Percentiles rank a stretch among this genome's conserved stretches.
Conservation (phyloP, 371 early-diverging fungal genomes). For the Apophysomyces sp. region DNA sequence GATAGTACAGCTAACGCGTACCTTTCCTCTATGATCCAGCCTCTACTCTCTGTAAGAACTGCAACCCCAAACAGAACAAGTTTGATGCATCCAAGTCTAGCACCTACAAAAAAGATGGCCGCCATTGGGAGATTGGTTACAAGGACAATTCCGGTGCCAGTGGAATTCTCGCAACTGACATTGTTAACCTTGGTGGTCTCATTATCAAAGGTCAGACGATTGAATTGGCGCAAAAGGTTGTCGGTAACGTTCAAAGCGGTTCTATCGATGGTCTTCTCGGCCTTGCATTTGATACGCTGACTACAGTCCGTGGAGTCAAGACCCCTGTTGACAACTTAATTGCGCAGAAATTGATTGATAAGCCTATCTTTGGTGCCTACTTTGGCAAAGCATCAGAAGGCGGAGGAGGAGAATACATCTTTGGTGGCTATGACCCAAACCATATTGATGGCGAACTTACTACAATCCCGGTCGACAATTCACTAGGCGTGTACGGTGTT, state of each 20-base stretch:
- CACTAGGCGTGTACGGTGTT: constrained; percentile 21
- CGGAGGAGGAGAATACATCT: constrained; percentile 36
- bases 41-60: constrained; percentile 17
- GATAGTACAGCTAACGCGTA: too few species aligned
- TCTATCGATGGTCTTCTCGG: constrained; percentile 44
- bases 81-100: constrained; percentile 34
- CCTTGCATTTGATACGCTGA: constrained; percentile 35
- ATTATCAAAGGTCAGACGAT: constrained; percentile 33
- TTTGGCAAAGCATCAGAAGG: constrained; percentile 20
- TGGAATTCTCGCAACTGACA: constrained; percentile 39
- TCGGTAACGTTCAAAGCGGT: constrained; percentile 20
- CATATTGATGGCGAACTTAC: constrained; percentile 20
- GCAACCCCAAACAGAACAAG: constrained; percentile 22
- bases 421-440: constrained; percentile 28
- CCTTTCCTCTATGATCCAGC: too few species aligned
- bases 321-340: constrained; percentile 30
- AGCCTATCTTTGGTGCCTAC: constrained; percentile 30
- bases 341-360: constrained; percentile 11
- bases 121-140: constrained; percentile 39
- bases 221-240: constrained; percentile 37
- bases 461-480: constrained; percentile 22
- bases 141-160: constrained; percentile 44
- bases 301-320: constrained; percentile 31
- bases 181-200: constrained; percentile 42
- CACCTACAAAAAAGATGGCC: constrained; percentile 36